Evolutionary conservation across 179 eudicot genomes (phyloP).

Genomic region (Gypsophila paniculata): DNA sequence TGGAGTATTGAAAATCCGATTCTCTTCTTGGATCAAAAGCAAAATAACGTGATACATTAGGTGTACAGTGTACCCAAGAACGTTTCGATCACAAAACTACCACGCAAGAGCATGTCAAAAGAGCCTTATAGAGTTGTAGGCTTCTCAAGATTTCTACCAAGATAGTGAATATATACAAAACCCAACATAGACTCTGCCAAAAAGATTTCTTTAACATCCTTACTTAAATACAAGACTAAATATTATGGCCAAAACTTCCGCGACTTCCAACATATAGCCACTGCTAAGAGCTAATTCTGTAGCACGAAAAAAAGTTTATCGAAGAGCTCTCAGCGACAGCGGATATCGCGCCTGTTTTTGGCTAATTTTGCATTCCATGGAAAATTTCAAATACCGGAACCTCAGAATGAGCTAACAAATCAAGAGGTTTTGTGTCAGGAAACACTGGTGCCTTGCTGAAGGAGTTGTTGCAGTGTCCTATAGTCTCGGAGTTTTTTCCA

Average conservation of each 20-base stretch:
- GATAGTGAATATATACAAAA: conserved; percentile 14
- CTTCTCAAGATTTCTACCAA: conserved; percentile 4
- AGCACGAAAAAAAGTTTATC: background rate
- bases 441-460: conserved; percentile 12
- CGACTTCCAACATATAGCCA: conserved; percentile 19
- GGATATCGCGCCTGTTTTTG: conserved; percentile 1
- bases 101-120: background rate
- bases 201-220: conserved; percentile 7
- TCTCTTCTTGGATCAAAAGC: no score
- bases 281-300: background rate
- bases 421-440: background rate
- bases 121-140: background rate
- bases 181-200: conserved; percentile 11
- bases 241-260: conserved; percentile 28
- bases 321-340: background rate
- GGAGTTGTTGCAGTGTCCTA: conserved; percentile 14
- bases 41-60: no score
- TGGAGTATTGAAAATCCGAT: no score
- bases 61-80: no score
- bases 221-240: conserved; percentile 12
- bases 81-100: no score
- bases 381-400: conserved; percentile 25
- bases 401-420: conserved; percentile 25
- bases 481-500: background rate
- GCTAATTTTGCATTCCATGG: conserved; percentile 10